Conservation (phyloP, 1,139 yeast genomes). For the Geotrichum siamense region DNA sequence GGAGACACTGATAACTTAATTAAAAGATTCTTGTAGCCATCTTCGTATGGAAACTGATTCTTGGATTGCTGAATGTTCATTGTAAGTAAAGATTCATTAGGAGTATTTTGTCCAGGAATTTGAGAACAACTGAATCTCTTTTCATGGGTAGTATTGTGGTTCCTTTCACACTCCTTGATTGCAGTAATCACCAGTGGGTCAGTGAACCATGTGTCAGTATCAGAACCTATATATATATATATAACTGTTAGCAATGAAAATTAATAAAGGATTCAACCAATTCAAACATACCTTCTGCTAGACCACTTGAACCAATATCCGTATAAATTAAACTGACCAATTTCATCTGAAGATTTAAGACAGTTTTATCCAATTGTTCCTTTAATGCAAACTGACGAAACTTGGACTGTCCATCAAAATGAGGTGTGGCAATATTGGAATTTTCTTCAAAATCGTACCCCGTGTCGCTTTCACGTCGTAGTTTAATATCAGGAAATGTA, state of each 20-base stretch:
- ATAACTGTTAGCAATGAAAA: constrained; percentile 7
- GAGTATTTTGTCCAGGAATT: neutral
- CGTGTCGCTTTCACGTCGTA: neutral
- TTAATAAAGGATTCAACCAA: neutral
- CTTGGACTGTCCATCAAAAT: neutral
- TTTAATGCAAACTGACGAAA: constrained; percentile 5
- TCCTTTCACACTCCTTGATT: constrained; percentile 2
- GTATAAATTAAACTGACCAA: constrained; percentile 28
- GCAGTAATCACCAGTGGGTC: constrained; percentile 22
- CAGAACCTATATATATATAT: constrained; percentile 23
- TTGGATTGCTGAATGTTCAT: constrained; percentile 19
- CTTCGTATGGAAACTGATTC: constrained; percentile 23
- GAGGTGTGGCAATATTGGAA: constrained; percentile 20
- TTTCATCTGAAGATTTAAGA: constrained; percentile 28
- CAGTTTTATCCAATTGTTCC: constrained; percentile 22
- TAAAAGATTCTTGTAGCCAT: constrained; percentile 26
- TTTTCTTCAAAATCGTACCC: neutral
- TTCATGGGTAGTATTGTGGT: constrained; percentile 8
- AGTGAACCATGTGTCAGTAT: constrained; percentile 30
- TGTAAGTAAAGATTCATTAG: constrained; percentile 15
- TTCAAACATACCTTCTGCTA: constrained; percentile 25
- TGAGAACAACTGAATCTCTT: neutral
- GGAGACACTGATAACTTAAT: constrained; percentile 26
- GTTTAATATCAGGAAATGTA: neutral
- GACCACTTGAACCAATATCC: constrained; percentile 28